Evolutionary conservation across 352 stramenopile genomes (phyloP), one percentile per base, ranked within the genome.

Genomic region (Phytophthora constricta): DNA sequence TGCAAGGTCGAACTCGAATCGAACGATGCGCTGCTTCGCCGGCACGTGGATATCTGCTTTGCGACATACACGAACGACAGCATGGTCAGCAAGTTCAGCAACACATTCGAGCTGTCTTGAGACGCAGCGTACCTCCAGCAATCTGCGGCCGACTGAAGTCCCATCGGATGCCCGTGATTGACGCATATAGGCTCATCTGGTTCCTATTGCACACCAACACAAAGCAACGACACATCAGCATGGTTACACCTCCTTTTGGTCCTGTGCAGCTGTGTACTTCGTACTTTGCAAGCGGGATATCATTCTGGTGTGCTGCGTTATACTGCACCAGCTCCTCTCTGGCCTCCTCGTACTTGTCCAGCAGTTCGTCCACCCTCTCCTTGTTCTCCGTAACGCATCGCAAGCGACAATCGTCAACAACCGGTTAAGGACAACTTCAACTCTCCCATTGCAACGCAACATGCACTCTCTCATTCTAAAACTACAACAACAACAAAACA

Each of bases 81-180:
- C 19, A 11, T 11, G 48, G 27, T 51, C 22, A 52, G 17, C 13
- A 52, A 28, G 25, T 11, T 49, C 31, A 31, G 33, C 31, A 19
- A 17, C 20, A 26, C 8, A 14, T 13, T 26, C 14, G 16, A n/a
- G 8, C 13, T 22, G 34, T 27, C 14, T 23, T 39, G n/a, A 39
- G 20, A 61, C 8, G 20, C 31, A 16, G 1, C 20, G 23, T 55
- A 89, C 79, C 72, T 13, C 83, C 86, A 46, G 65, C 79, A 61
- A 92, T 77, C 10, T 78, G 69, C 10, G 63, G 27, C 16, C 65
- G 72, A n/a, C 66, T 82, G 42, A 92, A 90, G 43, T 91, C 80
- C 84, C 84, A 94, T 62, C 88, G 89, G 76, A 94, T 94, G 34
- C 86, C 84, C 5, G 84, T 92, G 13, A 92, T 70, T 5, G 82